Evolutionary conservation across 306 rosid genomes (phyloP).

Genomic region (Fragaria nilgerrensis): DNA sequence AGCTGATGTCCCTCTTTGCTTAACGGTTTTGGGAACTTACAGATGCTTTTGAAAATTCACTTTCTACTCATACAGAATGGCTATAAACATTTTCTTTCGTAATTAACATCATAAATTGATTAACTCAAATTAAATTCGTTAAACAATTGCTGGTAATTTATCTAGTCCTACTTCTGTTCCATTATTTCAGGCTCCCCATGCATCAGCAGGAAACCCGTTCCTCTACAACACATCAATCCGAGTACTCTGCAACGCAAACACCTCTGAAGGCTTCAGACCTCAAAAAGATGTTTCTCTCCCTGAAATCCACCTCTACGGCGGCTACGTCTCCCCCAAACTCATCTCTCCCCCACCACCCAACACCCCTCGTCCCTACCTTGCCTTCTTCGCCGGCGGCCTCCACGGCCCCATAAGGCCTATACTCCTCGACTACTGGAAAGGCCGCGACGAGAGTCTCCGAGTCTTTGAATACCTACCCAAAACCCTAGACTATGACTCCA

Average conservation of each 20-base stretch:
- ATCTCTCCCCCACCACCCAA: constrained; percentile 36
- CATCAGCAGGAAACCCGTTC: constrained; percentile 55
- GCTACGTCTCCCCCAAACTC: constrained; percentile 53
- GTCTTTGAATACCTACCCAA: constrained; percentile 72
- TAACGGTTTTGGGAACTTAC: neutral
- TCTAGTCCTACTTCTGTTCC: neutral
- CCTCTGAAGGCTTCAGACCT: constrained; percentile 87
- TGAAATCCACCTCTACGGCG: constrained; percentile 68
- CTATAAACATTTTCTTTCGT: neutral
- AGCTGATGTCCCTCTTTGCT: neutral
- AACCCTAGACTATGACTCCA: constrained; percentile 52
- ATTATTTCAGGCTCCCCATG: constrained; percentile 37
- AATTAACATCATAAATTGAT: neutral
- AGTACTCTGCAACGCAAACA: constrained; percentile 84
- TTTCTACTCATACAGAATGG: neutral
- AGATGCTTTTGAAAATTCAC: neutral
- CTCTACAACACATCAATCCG: constrained; percentile 73
- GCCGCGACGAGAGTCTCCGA: constrained; percentile 39
- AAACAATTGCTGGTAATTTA: neutral
- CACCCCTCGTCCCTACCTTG: constrained; percentile 46
- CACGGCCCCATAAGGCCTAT: constrained; percentile 75
- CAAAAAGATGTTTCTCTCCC: constrained; percentile 73
- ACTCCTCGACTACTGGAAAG: constrained; percentile 59
- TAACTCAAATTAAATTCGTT: neutral
- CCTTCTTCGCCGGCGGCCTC: constrained; percentile 81